A percentile compares a stretch with the other conserved stretches of the same genome.
These are phyloP conservation scores for Penicillium herquei DNA, from an alignment of 495 filamentous ascomycete species.

Conservation along the genomic window DNA sequence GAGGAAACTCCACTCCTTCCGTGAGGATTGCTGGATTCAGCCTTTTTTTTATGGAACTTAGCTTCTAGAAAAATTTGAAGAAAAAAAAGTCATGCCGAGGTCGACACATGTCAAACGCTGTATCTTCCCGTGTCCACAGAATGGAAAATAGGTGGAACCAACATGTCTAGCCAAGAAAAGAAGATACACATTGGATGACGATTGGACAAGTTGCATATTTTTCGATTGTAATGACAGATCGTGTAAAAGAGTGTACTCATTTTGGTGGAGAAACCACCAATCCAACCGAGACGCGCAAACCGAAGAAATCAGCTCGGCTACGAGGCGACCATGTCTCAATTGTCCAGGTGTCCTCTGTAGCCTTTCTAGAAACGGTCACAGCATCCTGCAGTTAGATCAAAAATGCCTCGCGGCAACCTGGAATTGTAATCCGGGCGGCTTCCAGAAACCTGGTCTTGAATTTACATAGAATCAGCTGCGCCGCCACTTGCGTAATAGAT, in stretches of 20 bases:
- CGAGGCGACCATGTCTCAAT: neutral
- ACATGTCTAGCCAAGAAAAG: neutral
- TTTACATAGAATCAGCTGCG: too few relatives aligned
- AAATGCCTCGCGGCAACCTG: neutral
- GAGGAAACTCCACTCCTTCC: constrained; percentile 9
- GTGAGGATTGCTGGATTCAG: neutral
- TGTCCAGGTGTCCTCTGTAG: neutral
- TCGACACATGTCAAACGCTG: neutral
- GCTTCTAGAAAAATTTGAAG: too few relatives aligned
- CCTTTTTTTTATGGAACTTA: neutral
- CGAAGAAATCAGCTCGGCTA: neutral
- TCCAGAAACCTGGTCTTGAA: neutral
- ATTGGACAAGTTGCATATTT: neutral
- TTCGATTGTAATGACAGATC: too few relatives aligned
- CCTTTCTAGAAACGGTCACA: neutral
- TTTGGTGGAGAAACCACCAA: neutral
- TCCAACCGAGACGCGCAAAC: neutral
- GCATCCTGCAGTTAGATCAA: neutral
- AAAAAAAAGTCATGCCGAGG: neutral
- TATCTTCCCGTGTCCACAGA: neutral
- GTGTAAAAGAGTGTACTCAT: too few relatives aligned
- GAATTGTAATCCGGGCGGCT: neutral
- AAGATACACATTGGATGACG: neutral
- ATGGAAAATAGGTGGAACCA: neutral
- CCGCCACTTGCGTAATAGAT: too few relatives aligned